phyloP scores from a whole-genome alignment of 2,329 filamentous ascomycete genomes.

The Cladorrhinum sp. region DNA sequence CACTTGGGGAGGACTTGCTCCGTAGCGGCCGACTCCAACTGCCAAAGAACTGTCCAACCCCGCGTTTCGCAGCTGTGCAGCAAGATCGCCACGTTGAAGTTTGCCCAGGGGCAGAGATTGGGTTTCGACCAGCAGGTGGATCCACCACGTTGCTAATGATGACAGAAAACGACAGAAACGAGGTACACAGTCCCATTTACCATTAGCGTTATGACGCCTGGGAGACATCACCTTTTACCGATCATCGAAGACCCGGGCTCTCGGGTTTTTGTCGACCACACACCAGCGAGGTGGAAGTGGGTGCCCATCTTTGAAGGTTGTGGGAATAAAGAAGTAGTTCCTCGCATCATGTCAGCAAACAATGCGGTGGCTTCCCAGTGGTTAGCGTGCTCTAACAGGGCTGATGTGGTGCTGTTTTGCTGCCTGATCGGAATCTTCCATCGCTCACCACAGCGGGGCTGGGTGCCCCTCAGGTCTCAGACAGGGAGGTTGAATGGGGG shows the following conservation, averaged over 20 bases:
- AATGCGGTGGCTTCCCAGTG: not conserved
- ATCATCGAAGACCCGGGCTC: no score
- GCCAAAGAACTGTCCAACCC: constrained; percentile 3
- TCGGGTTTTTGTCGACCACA: no score
- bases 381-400: not conserved
- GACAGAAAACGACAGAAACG: constrained; percentile 7
- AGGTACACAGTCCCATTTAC: no score
- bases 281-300: no score
- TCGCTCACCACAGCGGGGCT: not conserved
- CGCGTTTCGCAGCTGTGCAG: not conserved
- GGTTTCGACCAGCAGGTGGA: not conserved
- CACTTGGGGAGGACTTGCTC: not conserved
- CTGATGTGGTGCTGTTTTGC: not conserved
- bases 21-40: constrained; percentile 1
- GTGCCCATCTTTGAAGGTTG: not conserved
- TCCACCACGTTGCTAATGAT: constrained; percentile 1
- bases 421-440: not conserved
- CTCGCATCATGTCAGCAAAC: not conserved
- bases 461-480: not conserved
- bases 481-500: not conserved
- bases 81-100: not conserved
- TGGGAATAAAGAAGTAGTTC: not conserved
- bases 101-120: not conserved
- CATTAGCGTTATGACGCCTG: not conserved
- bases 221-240: not conserved